Evolutionary conservation across 192 early-diverging fungal species (phyloP).

Genomic region (Spizellomyces punctatus): DNA sequence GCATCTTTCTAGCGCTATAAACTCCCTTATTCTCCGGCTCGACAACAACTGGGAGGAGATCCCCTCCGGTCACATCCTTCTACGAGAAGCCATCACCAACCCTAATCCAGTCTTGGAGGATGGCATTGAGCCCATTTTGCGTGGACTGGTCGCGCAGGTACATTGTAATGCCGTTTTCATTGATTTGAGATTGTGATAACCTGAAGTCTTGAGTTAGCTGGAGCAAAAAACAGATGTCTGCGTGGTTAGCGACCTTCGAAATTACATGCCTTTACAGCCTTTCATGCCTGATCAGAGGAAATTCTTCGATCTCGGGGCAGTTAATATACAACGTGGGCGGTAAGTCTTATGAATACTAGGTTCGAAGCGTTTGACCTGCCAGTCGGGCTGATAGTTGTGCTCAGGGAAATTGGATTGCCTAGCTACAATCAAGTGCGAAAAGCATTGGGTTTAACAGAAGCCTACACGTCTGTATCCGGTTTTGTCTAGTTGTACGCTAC

Average conservation of each 20-base stretch:
- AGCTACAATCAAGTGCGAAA: too few species aligned
- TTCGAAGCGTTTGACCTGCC: too few species aligned
- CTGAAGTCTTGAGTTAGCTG: background rate
- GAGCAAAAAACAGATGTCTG: constrained; percentile 5
- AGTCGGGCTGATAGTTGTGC: too few species aligned
- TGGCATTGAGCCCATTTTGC: constrained; percentile 9
- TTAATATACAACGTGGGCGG: too few species aligned
- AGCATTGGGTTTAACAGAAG: background rate
- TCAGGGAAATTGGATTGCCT: too few species aligned
- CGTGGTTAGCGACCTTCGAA: background rate
- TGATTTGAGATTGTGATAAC: background rate
- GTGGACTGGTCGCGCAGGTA: constrained; percentile 8
- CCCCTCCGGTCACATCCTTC: background rate
- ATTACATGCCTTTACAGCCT: too few species aligned
- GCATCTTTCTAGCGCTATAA: background rate
- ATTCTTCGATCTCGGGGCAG: too few species aligned
- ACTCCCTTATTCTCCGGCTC: background rate
- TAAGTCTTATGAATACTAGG: too few species aligned
- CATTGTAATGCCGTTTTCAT: background rate
- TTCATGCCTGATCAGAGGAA: too few species aligned
- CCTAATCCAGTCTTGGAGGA: background rate
- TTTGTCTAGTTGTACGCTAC: too few species aligned
- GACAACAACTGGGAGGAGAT: background rate
- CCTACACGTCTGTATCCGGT: too few species aligned
- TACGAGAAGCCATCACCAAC: background rate